These are phyloP conservation scores for Guyanaporus albipodus DNA, from an alignment of 768 basidiomycete species.

Conservation along the genomic window DNA sequence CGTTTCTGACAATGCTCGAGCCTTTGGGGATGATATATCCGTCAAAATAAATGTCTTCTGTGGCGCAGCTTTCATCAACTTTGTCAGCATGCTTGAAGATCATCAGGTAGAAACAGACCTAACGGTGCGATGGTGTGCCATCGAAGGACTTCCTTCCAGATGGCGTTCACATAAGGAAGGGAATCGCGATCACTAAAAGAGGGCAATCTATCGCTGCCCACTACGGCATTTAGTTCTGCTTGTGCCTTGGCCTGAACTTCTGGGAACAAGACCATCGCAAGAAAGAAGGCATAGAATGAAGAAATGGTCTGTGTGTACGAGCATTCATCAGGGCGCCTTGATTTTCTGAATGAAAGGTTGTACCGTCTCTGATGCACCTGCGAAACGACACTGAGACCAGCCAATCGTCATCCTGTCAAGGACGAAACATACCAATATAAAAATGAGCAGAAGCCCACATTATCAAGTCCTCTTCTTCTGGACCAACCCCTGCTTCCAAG, in stretches of 20 bases:
- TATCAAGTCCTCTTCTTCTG: conserved; percentile 18
- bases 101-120: conserved; percentile 10
- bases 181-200: conserved; percentile 16
- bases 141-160: conserved; percentile 25
- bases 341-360: conserved; percentile 16
- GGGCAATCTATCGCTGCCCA: conserved; percentile 22
- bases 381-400: background rate
- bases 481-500: conserved; percentile 7
- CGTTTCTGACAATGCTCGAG: conserved; percentile 18
- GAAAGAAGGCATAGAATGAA: conserved; percentile 20
- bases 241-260: conserved; percentile 23
- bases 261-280: conserved; percentile 24
- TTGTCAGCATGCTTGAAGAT: conserved; percentile 1
- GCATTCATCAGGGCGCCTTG: conserved; percentile 17
- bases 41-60: conserved; percentile 17
- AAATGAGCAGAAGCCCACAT: conserved; percentile 14
- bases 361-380: conserved; percentile 2
- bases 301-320: conserved; percentile 12
- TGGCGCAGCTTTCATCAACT: background rate
- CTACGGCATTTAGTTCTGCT: conserved; percentile 22
- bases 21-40: conserved; percentile 24
- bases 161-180: conserved; percentile 26
- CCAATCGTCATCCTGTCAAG: fast-evolving
- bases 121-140: conserved; percentile 19
- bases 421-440: conserved; percentile 8